Evolutionary conservation across 352 stramenopile genomes (phyloP).

Genomic region (Thalassiosira livingstoniorum): DNA sequence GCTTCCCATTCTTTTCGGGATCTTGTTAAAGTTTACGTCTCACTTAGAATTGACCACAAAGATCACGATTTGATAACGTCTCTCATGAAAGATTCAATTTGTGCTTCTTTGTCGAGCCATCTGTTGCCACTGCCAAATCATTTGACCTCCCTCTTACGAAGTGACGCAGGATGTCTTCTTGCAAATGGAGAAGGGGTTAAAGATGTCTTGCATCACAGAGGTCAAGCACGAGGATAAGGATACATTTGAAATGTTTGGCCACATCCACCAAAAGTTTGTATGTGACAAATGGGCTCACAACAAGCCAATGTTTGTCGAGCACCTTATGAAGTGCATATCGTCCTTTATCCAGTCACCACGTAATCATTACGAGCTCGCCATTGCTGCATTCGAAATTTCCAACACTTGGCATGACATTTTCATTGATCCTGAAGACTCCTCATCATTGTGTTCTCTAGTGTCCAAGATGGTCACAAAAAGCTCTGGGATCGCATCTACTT

Average conservation of each 20-base stretch:
- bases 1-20: slow-evolving; percentile 24
- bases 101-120: slow-evolving; percentile 17
- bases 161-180: slow-evolving; percentile 17
- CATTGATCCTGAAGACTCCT: slow-evolving; percentile 4
- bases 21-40: slow-evolving; percentile 28
- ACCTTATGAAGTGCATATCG: slow-evolving; percentile 21
- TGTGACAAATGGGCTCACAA: background rate
- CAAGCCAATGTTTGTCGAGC: background rate
- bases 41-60: slow-evolving; percentile 11
- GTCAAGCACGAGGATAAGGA: slow-evolving; percentile 3
- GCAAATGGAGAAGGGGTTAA: slow-evolving; percentile 17
- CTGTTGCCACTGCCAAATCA: slow-evolving; percentile 10
- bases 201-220: slow-evolving; percentile 15
- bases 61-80: slow-evolving; percentile 16
- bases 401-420: slow-evolving; percentile 34
- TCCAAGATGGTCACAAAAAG: slow-evolving; percentile 17
- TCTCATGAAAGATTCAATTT: slow-evolving; percentile 22
- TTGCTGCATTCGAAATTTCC: slow-evolving; percentile 38
- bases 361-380: slow-evolving; percentile 13
- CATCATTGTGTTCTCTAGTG: slow-evolving; percentile 3
- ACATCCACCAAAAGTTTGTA: slow-evolving; percentile 26
- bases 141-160: slow-evolving; percentile 33
- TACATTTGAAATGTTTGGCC: slow-evolving; percentile 31
- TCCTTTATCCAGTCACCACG: background rate
- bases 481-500: slow-evolving; percentile 34